Evolutionary conservation across 2,329 filamentous ascomycete genomes (phyloP), one percentile per base, ranked within the genome.

Genomic region (Aspergillus uvarum): DNA sequence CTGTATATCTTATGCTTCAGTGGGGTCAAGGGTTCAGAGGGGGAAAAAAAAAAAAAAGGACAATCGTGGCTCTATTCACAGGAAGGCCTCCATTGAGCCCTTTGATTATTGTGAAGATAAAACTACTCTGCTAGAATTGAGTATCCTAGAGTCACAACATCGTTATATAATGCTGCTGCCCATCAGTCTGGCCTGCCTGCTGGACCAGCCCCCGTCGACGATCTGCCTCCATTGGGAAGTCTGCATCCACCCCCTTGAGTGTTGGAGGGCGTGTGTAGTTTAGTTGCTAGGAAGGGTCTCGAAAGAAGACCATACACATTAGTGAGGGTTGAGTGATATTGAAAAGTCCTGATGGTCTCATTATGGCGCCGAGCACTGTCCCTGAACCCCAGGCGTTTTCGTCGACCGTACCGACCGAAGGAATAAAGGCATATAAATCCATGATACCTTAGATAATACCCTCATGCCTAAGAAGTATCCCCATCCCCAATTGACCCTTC

Each of bases 121-220:
- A 8, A 44, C 16, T 44, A 44, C 38, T n/a, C 6, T 35, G n/a
- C 22, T 55, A 31, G n/a, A 21, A 47, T 47, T 10, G 19, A 44
- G 38, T 19, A 32, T 32, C 42, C 22, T 29, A 47, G 16, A 31
- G n/a, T 55, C 19, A 11, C 35, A 32, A 22, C 24, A 29, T 19
- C 21, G 42, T 31, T 47, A 55, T 55, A 31, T 35, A 19, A 55
- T 55, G 53, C 38, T 22, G 22, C 52, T 14, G 19, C 32, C 53
- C 12, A 47, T 29, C 26, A n/a, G 32, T 7, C 6, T 12, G 35
- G 31, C 42, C 56, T 49, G 56, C 56, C 56, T 54, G 50, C 35
- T 51, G 8, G 29, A 62, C 60, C 62, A 63, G 51, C 59, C 62
- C 61, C 56, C 59, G 62, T 42, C 51, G 62, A 59, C 60, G 60